These are phyloP conservation scores for Ampelomyces quisqualis DNA, from an alignment of 2,329 filamentous ascomycete species.

Conservation along the genomic window DNA sequence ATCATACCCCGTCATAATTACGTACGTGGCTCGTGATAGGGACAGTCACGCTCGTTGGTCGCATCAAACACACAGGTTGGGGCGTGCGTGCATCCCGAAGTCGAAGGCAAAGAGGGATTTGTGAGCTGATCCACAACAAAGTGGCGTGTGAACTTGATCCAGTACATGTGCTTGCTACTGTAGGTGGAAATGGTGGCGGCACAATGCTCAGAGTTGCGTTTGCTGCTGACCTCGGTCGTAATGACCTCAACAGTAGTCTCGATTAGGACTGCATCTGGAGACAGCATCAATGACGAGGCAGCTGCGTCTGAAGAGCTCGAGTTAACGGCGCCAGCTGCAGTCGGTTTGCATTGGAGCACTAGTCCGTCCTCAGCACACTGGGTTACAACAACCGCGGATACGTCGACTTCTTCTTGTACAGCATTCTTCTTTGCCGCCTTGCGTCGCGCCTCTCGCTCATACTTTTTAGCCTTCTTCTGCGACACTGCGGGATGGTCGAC, in stretches of 20 bases:
- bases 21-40: slow-evolving; percentile 24
- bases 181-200: slow-evolving; percentile 1
- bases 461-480: slow-evolving; percentile 31
- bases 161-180: slow-evolving; percentile 20
- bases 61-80: slow-evolving; percentile 17
- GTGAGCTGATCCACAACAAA: slow-evolving; percentile 22
- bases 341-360: too few species aligned
- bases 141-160: slow-evolving; percentile 14
- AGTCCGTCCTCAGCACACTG: background rate
- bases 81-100: slow-evolving; percentile 6
- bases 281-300: background rate
- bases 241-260: background rate
- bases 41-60: slow-evolving; percentile 21
- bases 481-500: slow-evolving; percentile 11
- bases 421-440: slow-evolving; percentile 24
- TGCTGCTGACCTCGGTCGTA: background rate
- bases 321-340: background rate
- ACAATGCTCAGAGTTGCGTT: background rate
- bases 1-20: background rate
- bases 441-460: slow-evolving; percentile 16
- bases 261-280: background rate
- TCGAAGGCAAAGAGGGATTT: slow-evolving; percentile 6
- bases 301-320: background rate
- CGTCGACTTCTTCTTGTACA: background rate
- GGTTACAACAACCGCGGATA: too few species aligned